Conservation (phyloP, 495 filamentous ascomycete genomes). For the Aspergillus ostianus region DNA sequence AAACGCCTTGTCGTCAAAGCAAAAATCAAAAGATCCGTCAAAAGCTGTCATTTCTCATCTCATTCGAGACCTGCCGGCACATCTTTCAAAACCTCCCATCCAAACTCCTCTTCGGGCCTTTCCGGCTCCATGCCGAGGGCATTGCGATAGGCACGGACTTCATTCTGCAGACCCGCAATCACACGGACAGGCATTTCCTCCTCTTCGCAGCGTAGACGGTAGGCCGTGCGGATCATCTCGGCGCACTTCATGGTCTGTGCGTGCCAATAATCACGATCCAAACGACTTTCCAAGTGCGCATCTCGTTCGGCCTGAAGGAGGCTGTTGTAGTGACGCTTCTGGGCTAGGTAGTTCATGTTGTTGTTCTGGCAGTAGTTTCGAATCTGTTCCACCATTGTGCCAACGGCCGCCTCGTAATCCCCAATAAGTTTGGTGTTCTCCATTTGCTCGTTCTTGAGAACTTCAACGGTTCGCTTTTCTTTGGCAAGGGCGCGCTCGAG, state of each 20-base stretch:
- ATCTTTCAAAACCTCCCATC: slow-evolving; percentile 52
- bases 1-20: slow-evolving; percentile 7
- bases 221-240: slow-evolving; percentile 52
- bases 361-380: slow-evolving; percentile 62
- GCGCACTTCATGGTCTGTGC: slow-evolving; percentile 52
- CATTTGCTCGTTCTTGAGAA: slow-evolving; percentile 48
- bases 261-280: slow-evolving; percentile 68
- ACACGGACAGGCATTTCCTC: slow-evolving; percentile 48
- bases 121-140: slow-evolving; percentile 54
- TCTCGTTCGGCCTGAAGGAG: slow-evolving; percentile 58
- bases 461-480: slow-evolving; percentile 45
- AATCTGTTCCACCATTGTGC: slow-evolving; percentile 58
- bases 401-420: slow-evolving; percentile 56
- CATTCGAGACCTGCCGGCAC: slow-evolving; percentile 36
- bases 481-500: slow-evolving; percentile 52
- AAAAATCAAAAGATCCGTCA: background rate
- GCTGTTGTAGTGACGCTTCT: slow-evolving; percentile 60
- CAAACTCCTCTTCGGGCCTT: slow-evolving; percentile 51
- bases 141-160: slow-evolving; percentile 53
- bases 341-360: slow-evolving; percentile 54
- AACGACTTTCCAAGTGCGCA: slow-evolving; percentile 53
- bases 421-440: slow-evolving; percentile 54
- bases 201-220: slow-evolving; percentile 49
- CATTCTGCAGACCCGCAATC: slow-evolving; percentile 52
- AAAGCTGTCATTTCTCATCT: slow-evolving; percentile 4